These are phyloP conservation scores for Rhododendron vialii DNA, from an alignment of 148 eudicot species.

Conservation along the genomic window DNA sequence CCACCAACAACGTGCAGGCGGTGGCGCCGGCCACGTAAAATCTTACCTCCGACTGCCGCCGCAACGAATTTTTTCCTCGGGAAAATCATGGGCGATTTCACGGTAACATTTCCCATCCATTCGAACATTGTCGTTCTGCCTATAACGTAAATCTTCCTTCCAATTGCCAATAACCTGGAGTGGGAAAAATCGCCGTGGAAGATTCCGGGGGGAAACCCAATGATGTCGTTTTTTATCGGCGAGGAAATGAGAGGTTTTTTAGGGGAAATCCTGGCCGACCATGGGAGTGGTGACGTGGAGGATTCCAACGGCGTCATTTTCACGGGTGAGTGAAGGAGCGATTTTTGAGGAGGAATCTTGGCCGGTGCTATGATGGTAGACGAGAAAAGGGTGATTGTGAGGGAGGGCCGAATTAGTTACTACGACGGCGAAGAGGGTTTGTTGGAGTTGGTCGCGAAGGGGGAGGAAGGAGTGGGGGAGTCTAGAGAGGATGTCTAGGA, in stretches of 20 bases:
- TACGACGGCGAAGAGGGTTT: conserved; percentile 44
- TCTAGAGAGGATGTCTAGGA: conserved; percentile 52
- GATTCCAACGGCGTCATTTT: background rate
- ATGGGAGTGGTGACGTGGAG: background rate
- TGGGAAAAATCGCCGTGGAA: conserved; percentile 27
- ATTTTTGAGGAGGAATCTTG: background rate
- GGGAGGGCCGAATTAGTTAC: conserved; percentile 18
- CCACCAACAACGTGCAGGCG: conserved; percentile 44
- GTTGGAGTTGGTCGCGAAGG: conserved; percentile 33
- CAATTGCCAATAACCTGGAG: conserved; percentile 39
- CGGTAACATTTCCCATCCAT: conserved; percentile 48
- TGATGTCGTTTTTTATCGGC: conserved; percentile 7
- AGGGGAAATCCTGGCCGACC: background rate
- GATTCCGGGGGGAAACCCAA: conserved; percentile 7
- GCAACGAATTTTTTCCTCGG: conserved; percentile 68
- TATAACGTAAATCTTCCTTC: conserved; percentile 44
- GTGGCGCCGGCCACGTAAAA: conserved; percentile 70
- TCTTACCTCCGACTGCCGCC: conserved; percentile 38
- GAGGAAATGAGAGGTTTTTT: conserved; percentile 28
- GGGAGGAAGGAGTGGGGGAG: conserved; percentile 45
- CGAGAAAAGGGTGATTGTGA: background rate
- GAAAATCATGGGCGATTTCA: conserved; percentile 29
- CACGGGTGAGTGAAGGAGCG: too few relatives aligned
- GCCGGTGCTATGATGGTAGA: background rate
- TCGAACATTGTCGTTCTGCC: conserved; percentile 32